These are phyloP conservation scores for Leishmania major DNA, from an alignment of 208 protist species.

Conservation along the genomic window DNA sequence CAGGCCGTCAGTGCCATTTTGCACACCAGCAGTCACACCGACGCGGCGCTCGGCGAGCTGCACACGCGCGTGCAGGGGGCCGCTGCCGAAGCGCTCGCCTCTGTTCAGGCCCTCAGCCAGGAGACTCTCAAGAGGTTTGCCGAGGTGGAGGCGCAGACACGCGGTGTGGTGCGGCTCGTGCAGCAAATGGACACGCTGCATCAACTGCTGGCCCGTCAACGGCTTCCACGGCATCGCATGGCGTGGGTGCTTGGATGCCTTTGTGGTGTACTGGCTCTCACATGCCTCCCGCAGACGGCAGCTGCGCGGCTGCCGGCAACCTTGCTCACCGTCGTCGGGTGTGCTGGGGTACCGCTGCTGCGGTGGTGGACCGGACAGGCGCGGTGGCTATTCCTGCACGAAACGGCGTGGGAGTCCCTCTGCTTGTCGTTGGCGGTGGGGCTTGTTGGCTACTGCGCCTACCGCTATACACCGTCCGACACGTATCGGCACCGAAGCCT, in stretches of 20 bases:
- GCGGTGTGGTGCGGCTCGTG: conserved; percentile 46
- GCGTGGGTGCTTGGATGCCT: conserved; percentile 20
- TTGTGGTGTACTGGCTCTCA: conserved; percentile 37
- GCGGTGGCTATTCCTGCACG: conserved; percentile 9
- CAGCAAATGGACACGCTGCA: conserved; percentile 60
- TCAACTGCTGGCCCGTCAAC: conserved; percentile 35
- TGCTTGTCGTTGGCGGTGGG: conserved; percentile 24
- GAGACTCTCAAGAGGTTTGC: conserved; percentile 44
- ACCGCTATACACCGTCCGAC: conserved; percentile 30
- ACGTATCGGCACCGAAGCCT: conserved; percentile 29
- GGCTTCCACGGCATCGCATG: conserved; percentile 33
- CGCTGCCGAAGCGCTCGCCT: conserved; percentile 31
- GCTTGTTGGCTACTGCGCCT: conserved; percentile 23
- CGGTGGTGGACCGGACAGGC: conserved; percentile 10
- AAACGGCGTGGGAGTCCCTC: conserved; percentile 29
- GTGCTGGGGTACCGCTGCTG: conserved; percentile 41
- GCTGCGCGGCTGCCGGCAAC: conserved; percentile 60
- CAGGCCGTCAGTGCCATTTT: conserved; percentile 20
- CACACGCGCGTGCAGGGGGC: conserved; percentile 31
- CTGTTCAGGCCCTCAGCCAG: conserved; percentile 33
- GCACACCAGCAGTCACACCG: conserved; percentile 28
- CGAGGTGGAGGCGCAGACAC: conserved; percentile 50
- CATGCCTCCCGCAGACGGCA: conserved; percentile 43
- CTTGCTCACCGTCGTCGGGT: conserved; percentile 32
- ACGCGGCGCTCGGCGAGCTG: conserved; percentile 27